phyloP scores from a whole-genome alignment of 352 stramenopile species.

The Nannochloropsis limnetica region DNA sequence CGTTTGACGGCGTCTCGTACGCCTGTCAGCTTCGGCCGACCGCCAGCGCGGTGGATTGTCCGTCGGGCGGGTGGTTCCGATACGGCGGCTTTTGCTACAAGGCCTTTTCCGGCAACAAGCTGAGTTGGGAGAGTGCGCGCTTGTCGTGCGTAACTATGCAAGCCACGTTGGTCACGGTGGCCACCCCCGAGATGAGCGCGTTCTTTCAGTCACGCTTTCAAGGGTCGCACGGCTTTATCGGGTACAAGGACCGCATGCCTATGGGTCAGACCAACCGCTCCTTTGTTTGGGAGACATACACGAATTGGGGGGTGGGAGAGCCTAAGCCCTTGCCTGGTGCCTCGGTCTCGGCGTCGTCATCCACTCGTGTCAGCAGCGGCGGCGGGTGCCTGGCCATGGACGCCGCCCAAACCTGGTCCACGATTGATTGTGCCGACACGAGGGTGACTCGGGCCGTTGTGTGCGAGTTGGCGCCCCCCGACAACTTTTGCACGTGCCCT shows the following conservation, averaged over 20 bases:
- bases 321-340: background rate
- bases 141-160: background rate
- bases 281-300: background rate
- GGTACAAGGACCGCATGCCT: background rate
- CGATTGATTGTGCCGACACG: background rate
- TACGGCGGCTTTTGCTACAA: slow-evolving; percentile 6
- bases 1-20: background rate
- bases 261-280: background rate
- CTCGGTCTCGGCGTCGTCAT: background rate
- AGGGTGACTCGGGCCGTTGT: background rate
- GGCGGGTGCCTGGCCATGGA: background rate
- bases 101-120: background rate
- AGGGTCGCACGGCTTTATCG: background rate
- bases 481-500: slow-evolving; percentile 1
- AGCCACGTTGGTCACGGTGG: background rate
- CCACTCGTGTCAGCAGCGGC: background rate
- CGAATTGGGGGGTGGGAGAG: background rate
- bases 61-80: background rate
- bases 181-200: background rate
- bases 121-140: background rate
- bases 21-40: background rate
- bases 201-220: background rate
- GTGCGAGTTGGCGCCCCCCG: background rate
- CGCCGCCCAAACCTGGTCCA: background rate
- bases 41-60: background rate